Conservation (phyloP, 148 eudicot genomes). For the Arbutus unedo region DNA sequence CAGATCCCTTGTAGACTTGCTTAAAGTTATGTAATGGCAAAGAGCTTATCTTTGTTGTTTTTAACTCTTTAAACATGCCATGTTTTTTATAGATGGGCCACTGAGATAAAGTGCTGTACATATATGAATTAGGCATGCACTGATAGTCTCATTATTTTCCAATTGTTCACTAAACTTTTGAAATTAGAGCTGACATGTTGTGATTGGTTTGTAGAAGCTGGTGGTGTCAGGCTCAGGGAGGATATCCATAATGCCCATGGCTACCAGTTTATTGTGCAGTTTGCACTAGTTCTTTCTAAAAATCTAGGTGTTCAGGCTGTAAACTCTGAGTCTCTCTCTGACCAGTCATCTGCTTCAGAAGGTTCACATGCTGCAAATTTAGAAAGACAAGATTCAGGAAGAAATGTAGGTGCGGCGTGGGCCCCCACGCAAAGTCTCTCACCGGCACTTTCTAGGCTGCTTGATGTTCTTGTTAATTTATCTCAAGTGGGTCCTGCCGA, state of each 20-base stretch:
- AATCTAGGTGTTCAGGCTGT: slow-evolving; percentile 34
- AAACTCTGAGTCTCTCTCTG: slow-evolving; percentile 36
- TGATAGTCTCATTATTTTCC: background rate
- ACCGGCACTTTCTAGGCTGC: slow-evolving; percentile 83
- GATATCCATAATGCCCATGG: slow-evolving; percentile 99
- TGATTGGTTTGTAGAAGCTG: slow-evolving; percentile 65
- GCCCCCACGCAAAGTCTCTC: slow-evolving; percentile 53
- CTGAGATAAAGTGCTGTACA: background rate
- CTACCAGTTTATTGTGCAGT: slow-evolving; percentile 92
- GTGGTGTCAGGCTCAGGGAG: slow-evolving; percentile 87
- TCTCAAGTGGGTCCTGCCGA: slow-evolving; percentile 77
- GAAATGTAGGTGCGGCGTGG: slow-evolving; percentile 30
- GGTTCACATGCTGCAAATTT: slow-evolving; percentile 24
- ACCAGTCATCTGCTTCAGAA: slow-evolving; percentile 31
- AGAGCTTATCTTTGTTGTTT: slow-evolving; percentile 1
- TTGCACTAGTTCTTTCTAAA: slow-evolving; percentile 76
- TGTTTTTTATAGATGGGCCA: background rate
- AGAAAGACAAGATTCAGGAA: slow-evolving; percentile 32
- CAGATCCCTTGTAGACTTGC: slow-evolving; percentile 6
- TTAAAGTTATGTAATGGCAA: slow-evolving; percentile 7
- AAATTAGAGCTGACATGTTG: slow-evolving; percentile 23
- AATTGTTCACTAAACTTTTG: background rate
- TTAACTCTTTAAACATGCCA: slow-evolving; percentile 9
- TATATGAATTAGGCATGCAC: slow-evolving; percentile 1
- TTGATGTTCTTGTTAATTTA: slow-evolving; percentile 89